phyloP scores from a whole-genome alignment of 495 filamentous ascomycete species.

The Hyphodiscus hymeniophilus region DNA sequence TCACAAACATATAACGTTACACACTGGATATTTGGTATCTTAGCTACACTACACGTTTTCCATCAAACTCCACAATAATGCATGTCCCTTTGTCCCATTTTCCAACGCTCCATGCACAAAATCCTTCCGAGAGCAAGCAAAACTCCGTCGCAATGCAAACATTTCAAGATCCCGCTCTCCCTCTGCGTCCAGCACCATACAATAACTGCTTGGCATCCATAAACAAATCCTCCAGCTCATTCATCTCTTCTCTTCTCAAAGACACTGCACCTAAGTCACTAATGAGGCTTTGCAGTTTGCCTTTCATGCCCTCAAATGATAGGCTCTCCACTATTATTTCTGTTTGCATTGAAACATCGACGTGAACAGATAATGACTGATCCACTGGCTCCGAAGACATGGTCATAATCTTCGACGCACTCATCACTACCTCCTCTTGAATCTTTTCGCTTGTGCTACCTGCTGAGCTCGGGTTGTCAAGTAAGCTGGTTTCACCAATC shows the following conservation, averaged over 20 bases:
- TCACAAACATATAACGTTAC: background rate
- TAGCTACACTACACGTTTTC: background rate
- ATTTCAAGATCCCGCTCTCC: conserved; percentile 14
- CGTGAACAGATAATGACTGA: background rate
- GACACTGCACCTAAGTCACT: conserved; percentile 40
- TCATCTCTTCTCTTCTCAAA: conserved; percentile 43
- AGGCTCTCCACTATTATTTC: conserved; percentile 8
- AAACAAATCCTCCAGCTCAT: conserved; percentile 56
- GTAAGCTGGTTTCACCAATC: conserved; percentile 1
- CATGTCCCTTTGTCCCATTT: background rate
- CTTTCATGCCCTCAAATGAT: conserved; percentile 31
- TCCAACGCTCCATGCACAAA: background rate
- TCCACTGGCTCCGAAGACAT: background rate
- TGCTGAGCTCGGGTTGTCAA: conserved; percentile 8
- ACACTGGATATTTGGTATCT: background rate
- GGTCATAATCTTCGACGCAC: background rate
- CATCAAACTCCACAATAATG: background rate
- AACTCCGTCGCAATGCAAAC: conserved; percentile 15
- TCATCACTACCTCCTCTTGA: background rate
- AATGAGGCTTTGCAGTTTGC: conserved; percentile 41
- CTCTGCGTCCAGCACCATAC: conserved; percentile 51
- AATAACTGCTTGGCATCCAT: conserved; percentile 58
- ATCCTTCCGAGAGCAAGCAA: background rate
- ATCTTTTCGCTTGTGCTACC: background rate
- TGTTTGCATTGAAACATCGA: too few species aligned